These are phyloP conservation scores for Leishmania lainsoni DNA, from an alignment of 208 protist genomes.

Conservation along the genomic window DNA sequence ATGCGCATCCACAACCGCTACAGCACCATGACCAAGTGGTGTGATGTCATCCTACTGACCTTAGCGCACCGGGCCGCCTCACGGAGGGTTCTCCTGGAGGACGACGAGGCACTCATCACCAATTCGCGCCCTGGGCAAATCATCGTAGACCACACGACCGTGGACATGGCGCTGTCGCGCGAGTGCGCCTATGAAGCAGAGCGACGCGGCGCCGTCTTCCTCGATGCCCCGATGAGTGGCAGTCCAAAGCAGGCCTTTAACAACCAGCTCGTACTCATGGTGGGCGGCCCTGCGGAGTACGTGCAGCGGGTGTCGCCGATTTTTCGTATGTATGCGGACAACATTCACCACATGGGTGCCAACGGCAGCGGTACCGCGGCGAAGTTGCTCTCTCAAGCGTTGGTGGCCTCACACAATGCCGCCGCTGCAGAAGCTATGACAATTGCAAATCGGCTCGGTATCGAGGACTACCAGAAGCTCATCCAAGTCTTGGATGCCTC, in stretches of 20 bases:
- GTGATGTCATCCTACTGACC: constrained; percentile 77
- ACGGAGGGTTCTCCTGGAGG: constrained; percentile 60
- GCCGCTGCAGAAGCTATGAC: constrained; percentile 87
- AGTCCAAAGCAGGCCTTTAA: constrained; percentile 81
- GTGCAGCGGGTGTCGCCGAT: constrained; percentile 77
- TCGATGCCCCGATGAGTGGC: constrained; percentile 89
- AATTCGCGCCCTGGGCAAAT: constrained; percentile 82
- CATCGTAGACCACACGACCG: constrained; percentile 90
- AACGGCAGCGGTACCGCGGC: constrained; percentile 69
- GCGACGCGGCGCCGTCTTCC: constrained; percentile 71
- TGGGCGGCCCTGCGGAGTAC: constrained; percentile 70
- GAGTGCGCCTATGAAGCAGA: constrained; percentile 69
- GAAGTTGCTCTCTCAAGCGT: constrained; percentile 83
- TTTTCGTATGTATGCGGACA: constrained; percentile 88
- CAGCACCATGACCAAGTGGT: constrained; percentile 87
- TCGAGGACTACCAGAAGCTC: constrained; percentile 77
- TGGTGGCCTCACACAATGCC: constrained; percentile 86
- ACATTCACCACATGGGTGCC: constrained; percentile 86
- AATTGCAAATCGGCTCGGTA: constrained; percentile 75
- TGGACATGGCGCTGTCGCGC: constrained; percentile 72
- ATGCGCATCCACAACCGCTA: constrained; percentile 86
- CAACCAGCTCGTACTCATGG: constrained; percentile 85
- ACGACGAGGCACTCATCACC: constrained; percentile 65
- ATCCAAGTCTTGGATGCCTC: constrained; percentile 83
- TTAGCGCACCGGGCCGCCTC: constrained; percentile 56